Base-by-base conservation (phyloP, 257 asterid genomes). In the Thymus quinquecostatus region DNA sequence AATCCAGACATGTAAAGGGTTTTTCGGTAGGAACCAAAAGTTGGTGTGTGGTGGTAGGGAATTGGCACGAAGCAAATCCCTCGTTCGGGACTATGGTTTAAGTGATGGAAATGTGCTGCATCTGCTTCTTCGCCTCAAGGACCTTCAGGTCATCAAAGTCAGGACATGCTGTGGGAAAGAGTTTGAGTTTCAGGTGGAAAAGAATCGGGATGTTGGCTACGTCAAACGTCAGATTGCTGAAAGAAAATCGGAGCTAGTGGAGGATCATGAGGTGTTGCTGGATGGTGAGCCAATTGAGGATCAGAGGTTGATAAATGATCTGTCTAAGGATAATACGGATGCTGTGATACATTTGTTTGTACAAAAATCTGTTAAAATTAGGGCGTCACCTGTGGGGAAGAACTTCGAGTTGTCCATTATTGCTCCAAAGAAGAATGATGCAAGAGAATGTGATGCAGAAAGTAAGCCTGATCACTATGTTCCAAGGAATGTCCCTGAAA, bases 281-380 rank as follows among this genome's bases (percentile, higher is more conserved):
- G 66, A 88, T 66, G 97, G 96, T 1, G 66, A 90, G 85, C 84
- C 80, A 29, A 59, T 92, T 70, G 97, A 87, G 79, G 98, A 92
- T 80, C 86, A 84, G 74, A 88, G 88, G 74, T 82, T 88, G 75
- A 88, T 92, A 64, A 79, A 81, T 71, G 95, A 92, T 75, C 75
- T 92, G 54, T 84, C 86, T 60, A 88, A 74, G 84, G 77, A 84
- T 50, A 69, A 79, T 55, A 66, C 70, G 27, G 97, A 88, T 71
- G 92, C 97, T 10, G 96, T 84, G 71, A 89, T 94, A 80, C 97
- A 86, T 83, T 84, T 94, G 81, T 82, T 88, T 68, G 96, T 94
- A 38, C 58, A 85, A 49, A 91, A 85, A 70, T 81, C 95, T 36
- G 90, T 91, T 2, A 94, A 91, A 69, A 86, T 91, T 51, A 88